These are phyloP conservation scores for Apiospora koreana DNA, from an alignment of 2,329 filamentous ascomycete species.

Conservation along the genomic window DNA sequence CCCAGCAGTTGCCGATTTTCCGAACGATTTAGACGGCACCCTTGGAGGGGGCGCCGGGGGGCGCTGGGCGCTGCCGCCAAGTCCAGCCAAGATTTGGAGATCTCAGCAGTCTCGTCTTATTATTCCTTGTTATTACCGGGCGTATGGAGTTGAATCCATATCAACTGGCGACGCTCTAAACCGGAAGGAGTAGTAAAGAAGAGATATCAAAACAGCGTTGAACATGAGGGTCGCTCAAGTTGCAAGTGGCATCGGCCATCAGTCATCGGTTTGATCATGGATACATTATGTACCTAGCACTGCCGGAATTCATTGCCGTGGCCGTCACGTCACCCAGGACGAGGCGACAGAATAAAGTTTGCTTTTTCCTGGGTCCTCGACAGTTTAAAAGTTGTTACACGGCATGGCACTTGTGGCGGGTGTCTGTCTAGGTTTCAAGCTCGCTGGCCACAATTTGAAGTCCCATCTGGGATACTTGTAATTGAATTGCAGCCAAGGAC, in stretches of 20 bases:
- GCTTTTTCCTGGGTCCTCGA: constrained; percentile 4
- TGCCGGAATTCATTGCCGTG: background rate
- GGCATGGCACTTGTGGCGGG: background rate
- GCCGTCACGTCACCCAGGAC: background rate
- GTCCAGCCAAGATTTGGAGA: background rate
- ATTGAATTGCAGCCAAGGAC: background rate
- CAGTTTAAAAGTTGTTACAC: constrained; percentile 9
- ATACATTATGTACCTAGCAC: too few relatives aligned
- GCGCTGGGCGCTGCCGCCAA: background rate
- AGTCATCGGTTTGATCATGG: background rate
- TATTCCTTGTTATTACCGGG: background rate
- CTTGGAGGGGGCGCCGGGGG: background rate
- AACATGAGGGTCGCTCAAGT: background rate
- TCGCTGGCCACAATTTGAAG: background rate
- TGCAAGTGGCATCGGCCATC: background rate
- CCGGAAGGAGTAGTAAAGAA: background rate
- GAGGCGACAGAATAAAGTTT: constrained; percentile 7
- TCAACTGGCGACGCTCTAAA: background rate
- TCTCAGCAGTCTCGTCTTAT: background rate
- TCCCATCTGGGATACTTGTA: background rate
- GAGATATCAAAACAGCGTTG: background rate
- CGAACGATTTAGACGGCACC: background rate
- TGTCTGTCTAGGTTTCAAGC: background rate
- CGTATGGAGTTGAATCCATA: background rate
- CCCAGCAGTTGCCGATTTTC: constrained; percentile 10